phyloP scores from a whole-genome alignment of 2,329 filamentous ascomycete genomes.

The Ascochyta viciae-villosae region DNA sequence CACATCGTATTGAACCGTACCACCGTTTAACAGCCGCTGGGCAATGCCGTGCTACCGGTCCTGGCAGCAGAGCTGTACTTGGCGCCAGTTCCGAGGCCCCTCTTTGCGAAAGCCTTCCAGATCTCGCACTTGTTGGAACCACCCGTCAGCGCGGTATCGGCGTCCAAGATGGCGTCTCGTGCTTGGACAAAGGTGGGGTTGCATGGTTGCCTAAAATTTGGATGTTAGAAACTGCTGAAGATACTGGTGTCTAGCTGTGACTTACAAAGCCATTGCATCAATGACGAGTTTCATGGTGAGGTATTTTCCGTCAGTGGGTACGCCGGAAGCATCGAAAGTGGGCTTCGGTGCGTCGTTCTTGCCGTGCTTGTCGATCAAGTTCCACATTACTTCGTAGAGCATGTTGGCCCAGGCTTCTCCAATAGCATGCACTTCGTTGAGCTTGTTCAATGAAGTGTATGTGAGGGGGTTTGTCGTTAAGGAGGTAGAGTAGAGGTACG shows the following conservation, averaged over 20 bases:
- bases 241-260: no score
- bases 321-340: slow-evolving; percentile 51
- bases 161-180: slow-evolving; percentile 63
- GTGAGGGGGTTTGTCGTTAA: slow-evolving; percentile 59
- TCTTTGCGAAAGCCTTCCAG: slow-evolving; percentile 65
- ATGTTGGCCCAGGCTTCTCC: slow-evolving; percentile 62
- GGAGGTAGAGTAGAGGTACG: slow-evolving; percentile 61
- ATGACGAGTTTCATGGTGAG: slow-evolving; percentile 61
- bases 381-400: slow-evolving; percentile 66
- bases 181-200: slow-evolving; percentile 62
- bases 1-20: no score
- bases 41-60: no score
- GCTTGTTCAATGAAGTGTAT: slow-evolving; percentile 54
- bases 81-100: slow-evolving; percentile 56
- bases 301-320: slow-evolving; percentile 62
- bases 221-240: no score
- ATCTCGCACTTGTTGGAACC: slow-evolving; percentile 60
- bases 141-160: slow-evolving; percentile 60
- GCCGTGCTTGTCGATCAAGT: slow-evolving; percentile 63
- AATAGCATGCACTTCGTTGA: slow-evolving; percentile 54
- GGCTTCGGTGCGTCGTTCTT: slow-evolving; percentile 56
- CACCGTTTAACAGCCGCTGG: no score
- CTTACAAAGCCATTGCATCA: slow-evolving; percentile 57
- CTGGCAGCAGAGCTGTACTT: slow-evolving; percentile 17
- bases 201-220: slow-evolving; percentile 56